Base-by-base conservation (phyloP, 371 early-diverging fungal species). In the Mortierella sp. region DNA sequence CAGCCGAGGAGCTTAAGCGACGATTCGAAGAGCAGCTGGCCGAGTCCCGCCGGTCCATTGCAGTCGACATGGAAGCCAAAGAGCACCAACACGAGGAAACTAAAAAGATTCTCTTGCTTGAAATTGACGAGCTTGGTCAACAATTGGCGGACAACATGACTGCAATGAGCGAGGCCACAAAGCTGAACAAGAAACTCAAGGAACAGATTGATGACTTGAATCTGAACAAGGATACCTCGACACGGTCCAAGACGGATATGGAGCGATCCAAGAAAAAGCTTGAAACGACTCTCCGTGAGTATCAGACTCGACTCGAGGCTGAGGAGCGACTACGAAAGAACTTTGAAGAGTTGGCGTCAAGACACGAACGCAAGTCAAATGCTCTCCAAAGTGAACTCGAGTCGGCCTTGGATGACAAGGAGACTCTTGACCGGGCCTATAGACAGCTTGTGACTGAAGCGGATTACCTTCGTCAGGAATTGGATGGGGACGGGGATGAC, bases 331-430 rank as follows among this genome's bases (percentile, higher is more conserved):
- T 85, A 11, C 82, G 93, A 26, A 81, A 82, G 64, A 92, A 92
- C 80, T 89, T 90, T 81, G 92, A 93, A 79, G 93, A 94, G 44
- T 74, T 92, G 45, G 88, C 93, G 1, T 82, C 84, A 57, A 85
- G 94, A 3, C 92, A 94, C 60, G 95, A 96, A 70, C 85, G 89
- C 84, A 93, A 92, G 75, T 87, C 93, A 29, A 91, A 89, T 66
- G 56, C 84, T 1, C 81, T 93, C 48, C 90, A 92, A 83, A 85
- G 83, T 47, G 86, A 91, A 64, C 76, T 91, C 50, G 93, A 95
- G 70, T 56, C 84, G 4, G 81, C 92, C 45, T 91, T 93, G 70
- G 63, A 81, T 62, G 87, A 89, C 74, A 74, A 88, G 50, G 92
- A 95, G 18, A 79, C 83, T 25, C 63, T 81, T 18, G 92, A 91